These are phyloP conservation scores for Microdochium trichocladiopsis DNA, from an alignment of 2,329 filamentous ascomycete genomes.

Conservation along the genomic window DNA sequence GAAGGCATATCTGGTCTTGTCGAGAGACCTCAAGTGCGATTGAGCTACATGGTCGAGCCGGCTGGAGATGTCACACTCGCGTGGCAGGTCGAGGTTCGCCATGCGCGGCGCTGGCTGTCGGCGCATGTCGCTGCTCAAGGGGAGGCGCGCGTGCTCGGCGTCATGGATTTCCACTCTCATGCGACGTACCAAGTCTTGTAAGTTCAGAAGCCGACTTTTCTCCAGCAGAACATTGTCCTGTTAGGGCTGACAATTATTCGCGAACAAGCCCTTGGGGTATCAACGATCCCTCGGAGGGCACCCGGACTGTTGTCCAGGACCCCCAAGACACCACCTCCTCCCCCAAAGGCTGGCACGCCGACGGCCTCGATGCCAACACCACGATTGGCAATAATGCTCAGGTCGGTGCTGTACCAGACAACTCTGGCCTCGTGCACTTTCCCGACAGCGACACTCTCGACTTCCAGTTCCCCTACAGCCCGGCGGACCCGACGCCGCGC, in stretches of 20 bases:
- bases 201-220: constrained; percentile 3
- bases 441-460: constrained; percentile 27
- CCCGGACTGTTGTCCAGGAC: constrained; percentile 29
- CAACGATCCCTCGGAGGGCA: constrained; percentile 40
- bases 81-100: constrained; percentile 47
- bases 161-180: constrained; percentile 44
- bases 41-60: constrained; percentile 39
- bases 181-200: constrained; percentile 43
- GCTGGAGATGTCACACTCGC: constrained; percentile 34
- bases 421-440: constrained; percentile 33
- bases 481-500: constrained; percentile 15
- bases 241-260: background rate
- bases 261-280: constrained; percentile 32
- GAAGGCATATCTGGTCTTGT: constrained; percentile 29
- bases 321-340: constrained; percentile 34
- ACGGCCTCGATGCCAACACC: constrained; percentile 21
- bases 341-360: constrained; percentile 38
- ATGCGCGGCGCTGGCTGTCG: constrained; percentile 42
- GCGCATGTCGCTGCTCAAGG: constrained; percentile 40
- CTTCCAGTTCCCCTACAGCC: constrained; percentile 32
- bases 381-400: constrained; percentile 40
- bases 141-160: constrained; percentile 33
- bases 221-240: background rate
- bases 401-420: constrained; percentile 46
- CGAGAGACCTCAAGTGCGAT: constrained; percentile 14